Base-by-base conservation (phyloP, 495 filamentous ascomycete species). In the Podospora tetraspora region DNA sequence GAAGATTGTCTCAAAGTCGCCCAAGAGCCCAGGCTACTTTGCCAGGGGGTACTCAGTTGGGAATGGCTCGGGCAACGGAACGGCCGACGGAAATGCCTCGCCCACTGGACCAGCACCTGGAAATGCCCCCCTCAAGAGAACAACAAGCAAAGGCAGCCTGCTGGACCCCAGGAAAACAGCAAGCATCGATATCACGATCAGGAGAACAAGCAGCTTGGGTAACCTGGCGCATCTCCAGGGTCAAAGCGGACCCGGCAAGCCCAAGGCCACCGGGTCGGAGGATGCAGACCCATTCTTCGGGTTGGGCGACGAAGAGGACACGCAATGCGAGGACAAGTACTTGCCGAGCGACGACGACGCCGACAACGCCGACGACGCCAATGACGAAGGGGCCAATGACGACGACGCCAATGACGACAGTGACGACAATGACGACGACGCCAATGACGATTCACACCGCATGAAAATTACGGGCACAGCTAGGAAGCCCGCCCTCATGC, bases 271-370 rank as follows among this genome's bases (percentile, higher is more conserved):
- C 5, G 6, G 6, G 19, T 52, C 16, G 37, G 73, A 70, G 6
- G 70, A 65, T 25, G 70, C 71, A 12, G 74, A 74, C 16, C 61
- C 69, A 3, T 29, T 77, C 11, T 79, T 79, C 22, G 69, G 75
- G 23, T 66, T 78, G 12, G 74, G 77, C 19, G 72, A 74, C n/a
- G 74, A 70, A n/a, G 71, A 59, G 19, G 66, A 25, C 19, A 25
- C 24, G 30, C 13, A 68, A 13, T 32, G 34, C 23, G 57, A 57
- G n/a, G 21, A 3, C 3, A 67, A 62, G 22, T 67, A 10, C 29
- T n/a, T 64, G 29, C 73, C 75, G 16, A 73, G 73, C 60, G 57
- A 74, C 19, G 56, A 63, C 25, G 70, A 71, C 13, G 63, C 68
- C 16, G 71, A 79, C 16, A 68, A 62, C 34, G 70, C 75, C 9